These are phyloP conservation scores for Ophiostoma sp. DNA, from an alignment of 2,329 filamentous ascomycete genomes.

Conservation along the genomic window DNA sequence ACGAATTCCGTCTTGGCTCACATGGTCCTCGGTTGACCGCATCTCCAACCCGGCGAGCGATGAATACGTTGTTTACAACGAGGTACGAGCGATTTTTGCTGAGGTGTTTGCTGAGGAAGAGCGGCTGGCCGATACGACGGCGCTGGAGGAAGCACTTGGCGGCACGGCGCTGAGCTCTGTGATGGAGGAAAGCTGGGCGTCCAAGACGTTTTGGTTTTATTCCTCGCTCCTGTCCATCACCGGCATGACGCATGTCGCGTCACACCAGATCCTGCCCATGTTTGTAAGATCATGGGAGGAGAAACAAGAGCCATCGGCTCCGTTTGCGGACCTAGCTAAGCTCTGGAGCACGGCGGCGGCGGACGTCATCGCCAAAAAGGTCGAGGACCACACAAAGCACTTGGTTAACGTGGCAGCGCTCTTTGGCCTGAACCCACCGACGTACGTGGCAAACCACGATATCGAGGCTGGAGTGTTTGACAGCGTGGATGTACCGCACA, in stretches of 20 bases:
- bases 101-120: slow-evolving; percentile 12
- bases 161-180: slow-evolving; percentile 3
- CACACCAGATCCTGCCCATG: slow-evolving; percentile 12
- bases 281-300: not conserved
- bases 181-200: slow-evolving; percentile 14
- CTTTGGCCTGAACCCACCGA: not conserved
- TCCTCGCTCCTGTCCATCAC: slow-evolving; percentile 12
- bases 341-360: not conserved
- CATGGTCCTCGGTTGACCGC: slow-evolving; percentile 23
- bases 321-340: not conserved
- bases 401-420: slow-evolving; percentile 4
- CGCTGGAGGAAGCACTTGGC: not conserved
- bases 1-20: slow-evolving; percentile 37
- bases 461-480: not conserved
- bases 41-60: not conserved
- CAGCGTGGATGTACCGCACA: not conserved
- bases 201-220: slow-evolving; percentile 14
- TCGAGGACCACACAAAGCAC: slow-evolving; percentile 1
- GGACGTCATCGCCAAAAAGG: not conserved
- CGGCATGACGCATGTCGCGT: slow-evolving; percentile 12
- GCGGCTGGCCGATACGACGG: slow-evolving; percentile 1
- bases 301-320: not conserved
- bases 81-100: not conserved
- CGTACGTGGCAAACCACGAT: not conserved
- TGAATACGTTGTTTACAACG: not conserved